These are phyloP conservation scores for Blastocystis hominis DNA, from an alignment of 352 stramenopile genomes.

Conservation along the genomic window DNA sequence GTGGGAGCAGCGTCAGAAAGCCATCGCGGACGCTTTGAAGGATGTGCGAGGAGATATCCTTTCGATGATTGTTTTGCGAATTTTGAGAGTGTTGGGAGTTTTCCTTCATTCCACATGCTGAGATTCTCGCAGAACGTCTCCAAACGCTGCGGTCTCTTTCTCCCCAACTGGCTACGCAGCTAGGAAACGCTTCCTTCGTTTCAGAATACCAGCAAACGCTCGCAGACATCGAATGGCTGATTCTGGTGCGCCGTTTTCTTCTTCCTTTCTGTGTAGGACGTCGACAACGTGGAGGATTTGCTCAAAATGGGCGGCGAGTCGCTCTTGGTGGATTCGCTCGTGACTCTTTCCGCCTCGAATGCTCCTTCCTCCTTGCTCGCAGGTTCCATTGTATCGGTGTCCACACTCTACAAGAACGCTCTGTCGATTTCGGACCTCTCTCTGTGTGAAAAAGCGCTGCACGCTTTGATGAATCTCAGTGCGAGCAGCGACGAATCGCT, in stretches of 20 bases:
- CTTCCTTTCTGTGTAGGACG: not conserved
- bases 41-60: conserved; percentile 8
- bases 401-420: conserved; percentile 34
- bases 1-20: conserved; percentile 27
- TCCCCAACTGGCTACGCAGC: not conserved
- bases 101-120: too few relatives aligned
- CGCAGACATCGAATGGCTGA: conserved; percentile 12
- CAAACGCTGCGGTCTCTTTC: not conserved
- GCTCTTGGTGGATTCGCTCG: not conserved
- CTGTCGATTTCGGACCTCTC: not conserved
- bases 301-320: not conserved
- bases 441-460: not conserved
- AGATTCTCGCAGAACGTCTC: conserved; percentile 1
- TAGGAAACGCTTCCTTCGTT: not conserved
- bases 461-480: not conserved
- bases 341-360: not conserved
- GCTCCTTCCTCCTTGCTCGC: not conserved
- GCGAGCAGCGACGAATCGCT: not conserved
- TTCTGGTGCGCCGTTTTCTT: not conserved
- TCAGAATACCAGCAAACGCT: not conserved
- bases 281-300: conserved; percentile 37
- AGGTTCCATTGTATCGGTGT: not conserved
- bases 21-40: conserved; percentile 9
- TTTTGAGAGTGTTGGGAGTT: too few relatives aligned
- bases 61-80: too few relatives aligned